phyloP scores from a whole-genome alignment of 352 stramenopile genomes.

The Pythium scleroteichum region DNA sequence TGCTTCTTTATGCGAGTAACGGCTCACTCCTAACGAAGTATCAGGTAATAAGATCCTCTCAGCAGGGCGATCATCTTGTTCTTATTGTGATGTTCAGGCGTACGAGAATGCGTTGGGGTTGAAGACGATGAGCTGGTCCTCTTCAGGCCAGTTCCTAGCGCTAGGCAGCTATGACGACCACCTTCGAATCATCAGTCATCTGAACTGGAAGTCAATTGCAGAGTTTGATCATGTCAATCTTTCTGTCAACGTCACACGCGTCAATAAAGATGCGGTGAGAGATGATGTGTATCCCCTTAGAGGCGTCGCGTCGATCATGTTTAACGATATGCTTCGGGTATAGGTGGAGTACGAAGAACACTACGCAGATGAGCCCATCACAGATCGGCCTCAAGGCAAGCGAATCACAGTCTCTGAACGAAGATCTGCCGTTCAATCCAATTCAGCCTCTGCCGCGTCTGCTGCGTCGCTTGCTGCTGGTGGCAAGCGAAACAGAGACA shows the following conservation, averaged over 20 bases:
- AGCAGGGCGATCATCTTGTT: not conserved
- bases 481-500: constrained; percentile 45
- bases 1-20: constrained; percentile 71
- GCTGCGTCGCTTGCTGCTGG: constrained; percentile 57
- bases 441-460: constrained; percentile 59
- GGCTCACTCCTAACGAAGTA: constrained; percentile 67
- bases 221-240: constrained; percentile 73
- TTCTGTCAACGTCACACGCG: constrained; percentile 41
- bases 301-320: no score
- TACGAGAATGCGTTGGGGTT: constrained; percentile 81
- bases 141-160: constrained; percentile 75
- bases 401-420: constrained; percentile 46
- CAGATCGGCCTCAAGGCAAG: constrained; percentile 62
- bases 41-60: constrained; percentile 43
- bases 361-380: constrained; percentile 48
- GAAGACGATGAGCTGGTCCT: constrained; percentile 74
- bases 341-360: constrained; percentile 79
- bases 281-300: not conserved
- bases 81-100: constrained; percentile 31
- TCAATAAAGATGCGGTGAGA: constrained; percentile 49
- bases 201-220: constrained; percentile 75
- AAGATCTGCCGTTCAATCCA: constrained; percentile 44
- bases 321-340: no score
- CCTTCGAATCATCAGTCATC: constrained; percentile 69
- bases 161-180: constrained; percentile 80